phyloP scores from a whole-genome alignment of 306 rosid genomes.

The Nissolia schottii region DNA sequence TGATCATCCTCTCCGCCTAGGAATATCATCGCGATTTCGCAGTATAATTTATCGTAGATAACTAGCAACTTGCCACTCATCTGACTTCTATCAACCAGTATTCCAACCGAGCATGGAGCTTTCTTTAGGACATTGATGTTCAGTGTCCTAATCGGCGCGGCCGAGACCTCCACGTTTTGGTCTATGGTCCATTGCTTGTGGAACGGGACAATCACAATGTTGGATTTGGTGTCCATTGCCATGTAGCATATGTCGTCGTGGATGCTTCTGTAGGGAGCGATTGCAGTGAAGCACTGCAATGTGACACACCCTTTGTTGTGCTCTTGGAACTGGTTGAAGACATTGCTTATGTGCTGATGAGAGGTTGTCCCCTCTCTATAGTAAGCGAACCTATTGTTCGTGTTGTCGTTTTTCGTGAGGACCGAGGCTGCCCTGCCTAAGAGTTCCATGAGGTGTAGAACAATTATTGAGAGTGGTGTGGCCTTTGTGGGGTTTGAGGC shows the following conservation, averaged over 20 bases:
- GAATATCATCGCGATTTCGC: conserved; percentile 22
- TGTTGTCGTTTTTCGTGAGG: neutral
- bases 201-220: conserved; percentile 23
- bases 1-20: conserved; percentile 36
- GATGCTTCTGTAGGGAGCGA: conserved; percentile 19
- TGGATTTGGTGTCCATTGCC: conserved; percentile 24
- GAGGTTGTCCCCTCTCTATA: neutral
- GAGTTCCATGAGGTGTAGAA: conserved; percentile 23
- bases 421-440: conserved; percentile 10
- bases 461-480: conserved; percentile 10
- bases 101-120: conserved; percentile 24
- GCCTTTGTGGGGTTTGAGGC: conserved; percentile 18
- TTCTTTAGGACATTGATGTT: conserved; percentile 16
- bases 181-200: conserved; percentile 16
- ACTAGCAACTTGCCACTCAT: neutral
- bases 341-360: conserved; percentile 12
- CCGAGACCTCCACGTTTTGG: neutral
- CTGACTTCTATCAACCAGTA: conserved; percentile 11
- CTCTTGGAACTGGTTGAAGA: conserved; percentile 5
- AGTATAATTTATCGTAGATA: neutral
- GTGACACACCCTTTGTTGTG: conserved; percentile 6
- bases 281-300: conserved; percentile 2
- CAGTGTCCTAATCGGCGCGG: conserved; percentile 5
- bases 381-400: neutral
- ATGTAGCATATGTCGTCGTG: conserved; percentile 28